These are phyloP conservation scores for Funneliformis caledonium DNA, from an alignment of 371 early-diverging fungal genomes.

Conservation along the genomic window DNA sequence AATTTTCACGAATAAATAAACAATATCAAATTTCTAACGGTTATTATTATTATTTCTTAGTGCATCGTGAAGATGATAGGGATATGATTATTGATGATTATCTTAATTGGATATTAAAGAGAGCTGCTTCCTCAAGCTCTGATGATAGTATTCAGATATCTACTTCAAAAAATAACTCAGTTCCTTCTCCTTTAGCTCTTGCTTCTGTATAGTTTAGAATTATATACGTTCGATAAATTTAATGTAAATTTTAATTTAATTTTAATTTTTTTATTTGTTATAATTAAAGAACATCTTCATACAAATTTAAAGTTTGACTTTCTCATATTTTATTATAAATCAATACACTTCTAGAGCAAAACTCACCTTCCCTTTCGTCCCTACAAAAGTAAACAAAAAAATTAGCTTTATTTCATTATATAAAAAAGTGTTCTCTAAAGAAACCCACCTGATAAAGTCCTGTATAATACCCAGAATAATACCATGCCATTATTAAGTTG, in stretches of 20 bases:
- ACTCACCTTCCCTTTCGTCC: neutral
- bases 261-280: no score
- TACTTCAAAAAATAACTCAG: neutral
- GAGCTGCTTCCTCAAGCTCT: neutral
- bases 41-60: constrained; percentile 20
- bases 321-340: no score
- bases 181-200: neutral
- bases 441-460: constrained; percentile 64
- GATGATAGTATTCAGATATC: neutral
- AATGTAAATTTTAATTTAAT: no score
- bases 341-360: neutral
- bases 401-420: neutral
- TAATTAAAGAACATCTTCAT: no score
- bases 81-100: constrained; percentile 21
- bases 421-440: neutral
- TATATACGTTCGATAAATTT: no score
- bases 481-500: constrained; percentile 78
- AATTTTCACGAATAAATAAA: neutral
- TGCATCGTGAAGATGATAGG: constrained; percentile 31
- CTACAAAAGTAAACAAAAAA: neutral
- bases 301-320: no score
- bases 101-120: constrained; percentile 29
- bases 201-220: neutral
- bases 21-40: neutral
- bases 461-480: constrained; percentile 78